These are phyloP conservation scores for Aureobasidium namibiae DNA, from an alignment of 2,329 filamentous ascomycete species.

Conservation along the genomic window DNA sequence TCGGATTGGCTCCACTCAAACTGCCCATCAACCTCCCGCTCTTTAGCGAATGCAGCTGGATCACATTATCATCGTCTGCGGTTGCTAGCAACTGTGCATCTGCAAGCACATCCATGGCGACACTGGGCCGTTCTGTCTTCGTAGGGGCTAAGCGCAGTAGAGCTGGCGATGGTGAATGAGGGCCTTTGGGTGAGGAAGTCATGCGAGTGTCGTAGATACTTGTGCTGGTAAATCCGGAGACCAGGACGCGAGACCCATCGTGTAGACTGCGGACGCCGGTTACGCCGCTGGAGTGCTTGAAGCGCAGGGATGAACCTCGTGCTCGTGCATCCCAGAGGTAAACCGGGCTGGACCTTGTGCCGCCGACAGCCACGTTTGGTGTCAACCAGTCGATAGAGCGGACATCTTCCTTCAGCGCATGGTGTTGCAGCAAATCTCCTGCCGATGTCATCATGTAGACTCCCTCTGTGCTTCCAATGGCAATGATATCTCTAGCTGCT, in stretches of 20 bases:
- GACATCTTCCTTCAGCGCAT: background rate
- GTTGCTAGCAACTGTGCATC: slow-evolving; percentile 3
- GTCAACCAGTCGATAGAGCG: slow-evolving; percentile 13
- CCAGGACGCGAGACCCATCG: slow-evolving; percentile 13
- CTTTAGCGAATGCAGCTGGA: slow-evolving; percentile 8
- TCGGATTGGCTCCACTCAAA: background rate
- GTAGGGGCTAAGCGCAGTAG: background rate
- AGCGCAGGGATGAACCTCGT: background rate
- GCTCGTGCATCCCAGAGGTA: slow-evolving; percentile 12
- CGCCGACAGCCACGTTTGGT: slow-evolving; percentile 12
- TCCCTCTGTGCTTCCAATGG: background rate
- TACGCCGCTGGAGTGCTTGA: slow-evolving; percentile 7
- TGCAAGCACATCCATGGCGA: background rate
- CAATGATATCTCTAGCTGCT: background rate
- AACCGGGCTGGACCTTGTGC: background rate
- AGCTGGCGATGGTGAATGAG: background rate
- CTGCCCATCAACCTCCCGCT: slow-evolving; percentile 6
- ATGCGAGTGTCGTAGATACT: slow-evolving; percentile 15
- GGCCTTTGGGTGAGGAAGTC: background rate
- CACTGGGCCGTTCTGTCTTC: background rate
- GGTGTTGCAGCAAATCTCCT: background rate
- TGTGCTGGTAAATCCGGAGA: background rate
- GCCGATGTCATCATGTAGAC: slow-evolving; percentile 1
- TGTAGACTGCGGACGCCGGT: slow-evolving; percentile 8
- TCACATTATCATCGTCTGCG: background rate